Conservation (phyloP, 495 filamentous ascomycete species). For the Penicillium tannophilum region DNA sequence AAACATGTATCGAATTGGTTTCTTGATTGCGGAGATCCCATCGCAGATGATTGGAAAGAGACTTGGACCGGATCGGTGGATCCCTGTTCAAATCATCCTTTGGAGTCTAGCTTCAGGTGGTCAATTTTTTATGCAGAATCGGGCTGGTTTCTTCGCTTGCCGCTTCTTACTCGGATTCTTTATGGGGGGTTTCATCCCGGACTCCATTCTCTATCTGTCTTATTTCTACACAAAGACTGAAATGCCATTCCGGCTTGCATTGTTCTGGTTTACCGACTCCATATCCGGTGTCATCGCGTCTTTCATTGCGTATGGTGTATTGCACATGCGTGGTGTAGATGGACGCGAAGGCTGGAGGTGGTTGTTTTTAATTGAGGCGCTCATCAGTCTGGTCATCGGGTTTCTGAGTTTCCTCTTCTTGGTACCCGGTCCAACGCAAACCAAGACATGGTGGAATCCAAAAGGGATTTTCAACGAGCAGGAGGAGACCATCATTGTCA, state of each 20-base stretch:
- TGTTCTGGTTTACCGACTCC: slow-evolving; percentile 65
- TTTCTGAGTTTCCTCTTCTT: slow-evolving; percentile 55
- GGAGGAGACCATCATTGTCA: slow-evolving; percentile 71
- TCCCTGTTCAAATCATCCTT: slow-evolving; percentile 32
- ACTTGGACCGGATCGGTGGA: slow-evolving; percentile 61
- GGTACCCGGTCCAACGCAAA: slow-evolving; percentile 54
- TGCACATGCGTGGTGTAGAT: slow-evolving; percentile 43
- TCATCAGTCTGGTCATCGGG: slow-evolving; percentile 54
- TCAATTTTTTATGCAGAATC: slow-evolving; percentile 32
- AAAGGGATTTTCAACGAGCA: slow-evolving; percentile 68
- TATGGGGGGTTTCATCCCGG: slow-evolving; percentile 33
- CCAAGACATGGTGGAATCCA: slow-evolving; percentile 61
- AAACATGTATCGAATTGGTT: slow-evolving; percentile 35
- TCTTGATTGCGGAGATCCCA: slow-evolving; percentile 60
- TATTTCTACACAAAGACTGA: slow-evolving; percentile 70
- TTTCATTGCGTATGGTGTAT: slow-evolving; percentile 50
- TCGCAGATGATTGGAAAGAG: slow-evolving; percentile 56
- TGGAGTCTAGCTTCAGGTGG: slow-evolving; percentile 31
- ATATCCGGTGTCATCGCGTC: slow-evolving; percentile 48
- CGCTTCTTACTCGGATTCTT: slow-evolving; percentile 33
- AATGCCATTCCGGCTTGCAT: slow-evolving; percentile 59
- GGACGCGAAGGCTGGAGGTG: slow-evolving; percentile 40
- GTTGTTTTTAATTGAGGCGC: slow-evolving; percentile 57
- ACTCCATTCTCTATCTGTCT: slow-evolving; percentile 60
- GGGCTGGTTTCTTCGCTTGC: slow-evolving; percentile 32